Evolutionary conservation across 2,329 filamentous ascomycete genomes (phyloP).

Genomic region (Cadophora gregata): DNA sequence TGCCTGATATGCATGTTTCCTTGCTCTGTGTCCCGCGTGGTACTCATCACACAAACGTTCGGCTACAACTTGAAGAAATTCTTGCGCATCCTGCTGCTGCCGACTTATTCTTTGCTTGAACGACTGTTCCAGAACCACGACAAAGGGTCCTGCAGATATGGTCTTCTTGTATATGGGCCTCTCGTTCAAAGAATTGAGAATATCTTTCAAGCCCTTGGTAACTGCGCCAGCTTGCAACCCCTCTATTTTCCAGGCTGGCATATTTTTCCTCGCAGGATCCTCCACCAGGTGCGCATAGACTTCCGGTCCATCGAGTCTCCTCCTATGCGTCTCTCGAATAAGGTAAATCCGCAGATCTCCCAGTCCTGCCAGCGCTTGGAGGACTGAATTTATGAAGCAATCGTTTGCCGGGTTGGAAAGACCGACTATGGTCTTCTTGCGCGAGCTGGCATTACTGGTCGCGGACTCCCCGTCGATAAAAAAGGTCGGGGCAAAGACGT

Average conservation of each 20-base stretch:
- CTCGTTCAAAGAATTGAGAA: conserved; percentile 91
- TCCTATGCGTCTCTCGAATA: conserved; percentile 87
- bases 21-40: conserved; percentile 79
- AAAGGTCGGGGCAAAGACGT: conserved; percentile 97
- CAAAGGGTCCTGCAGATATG: conserved; percentile 85
- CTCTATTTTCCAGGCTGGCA: conserved; percentile 66
- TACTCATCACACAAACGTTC: conserved; percentile 95
- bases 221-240: conserved; percentile 81
- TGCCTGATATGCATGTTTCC: conserved; percentile 58
- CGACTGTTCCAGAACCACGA: conserved; percentile 80
- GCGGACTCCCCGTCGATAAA: conserved; percentile 84
- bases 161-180: conserved; percentile 92
- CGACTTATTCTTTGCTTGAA: conserved; percentile 91
- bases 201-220: conserved; percentile 87
- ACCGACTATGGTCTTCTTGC: conserved; percentile 88
- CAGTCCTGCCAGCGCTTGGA: conserved; percentile 90
- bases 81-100: conserved; percentile 96
- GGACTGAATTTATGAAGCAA: conserved; percentile 94
- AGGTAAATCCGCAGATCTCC: conserved; percentile 89
- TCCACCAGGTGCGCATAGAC: conserved; percentile 71
- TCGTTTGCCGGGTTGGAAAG: conserved; percentile 92
- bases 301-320: conserved; percentile 77
- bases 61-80: conserved; percentile 92
- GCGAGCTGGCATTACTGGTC: conserved; percentile 54
- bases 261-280: conserved; percentile 51